Evolutionary conservation across 495 filamentous ascomycete species (phyloP).

Genomic region (Penicillium simplicissimum): DNA sequence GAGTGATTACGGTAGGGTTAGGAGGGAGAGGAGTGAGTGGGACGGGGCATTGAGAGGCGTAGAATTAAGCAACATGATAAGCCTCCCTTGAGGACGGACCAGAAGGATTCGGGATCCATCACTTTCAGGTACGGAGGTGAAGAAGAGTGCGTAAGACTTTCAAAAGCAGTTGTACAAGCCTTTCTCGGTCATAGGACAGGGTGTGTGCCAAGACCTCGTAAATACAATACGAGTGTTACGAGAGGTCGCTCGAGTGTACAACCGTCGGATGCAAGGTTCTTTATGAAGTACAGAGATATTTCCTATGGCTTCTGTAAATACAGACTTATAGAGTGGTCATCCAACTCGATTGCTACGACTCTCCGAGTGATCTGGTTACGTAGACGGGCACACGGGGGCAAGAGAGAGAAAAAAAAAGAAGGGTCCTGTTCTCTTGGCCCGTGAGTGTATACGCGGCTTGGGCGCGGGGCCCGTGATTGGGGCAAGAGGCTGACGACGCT

Average conservation of each 20-base stretch:
- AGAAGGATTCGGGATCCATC: not conserved
- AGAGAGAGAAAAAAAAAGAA: constrained; percentile 23
- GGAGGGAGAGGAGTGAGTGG: not conserved
- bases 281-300: not conserved
- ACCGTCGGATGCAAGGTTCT: not conserved
- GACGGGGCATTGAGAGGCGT: not conserved
- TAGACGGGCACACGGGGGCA: constrained; percentile 21
- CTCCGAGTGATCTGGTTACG: constrained; percentile 16
- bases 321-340: not conserved
- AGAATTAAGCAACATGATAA: constrained; percentile 4
- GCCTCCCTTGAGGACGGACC: not conserved
- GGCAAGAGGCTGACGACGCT: constrained; percentile 51
- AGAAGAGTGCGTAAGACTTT: constrained; percentile 10
- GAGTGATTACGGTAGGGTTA: not conserved
- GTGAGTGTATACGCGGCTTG: constrained; percentile 50
- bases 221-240: not conserved
- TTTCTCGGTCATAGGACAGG: constrained; percentile 1
- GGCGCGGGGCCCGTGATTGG: constrained; percentile 46
- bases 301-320: not conserved
- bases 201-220: not conserved
- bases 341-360: not conserved
- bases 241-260: not conserved
- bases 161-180: constrained; percentile 1
- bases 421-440: constrained; percentile 35
- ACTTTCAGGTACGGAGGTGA: not conserved